Percentiles rank a stretch among this genome's conserved stretches.
phyloP scores from a whole-genome alignment of 169 alveolate genomes.

The Besnoitia besnoiti region DNA sequence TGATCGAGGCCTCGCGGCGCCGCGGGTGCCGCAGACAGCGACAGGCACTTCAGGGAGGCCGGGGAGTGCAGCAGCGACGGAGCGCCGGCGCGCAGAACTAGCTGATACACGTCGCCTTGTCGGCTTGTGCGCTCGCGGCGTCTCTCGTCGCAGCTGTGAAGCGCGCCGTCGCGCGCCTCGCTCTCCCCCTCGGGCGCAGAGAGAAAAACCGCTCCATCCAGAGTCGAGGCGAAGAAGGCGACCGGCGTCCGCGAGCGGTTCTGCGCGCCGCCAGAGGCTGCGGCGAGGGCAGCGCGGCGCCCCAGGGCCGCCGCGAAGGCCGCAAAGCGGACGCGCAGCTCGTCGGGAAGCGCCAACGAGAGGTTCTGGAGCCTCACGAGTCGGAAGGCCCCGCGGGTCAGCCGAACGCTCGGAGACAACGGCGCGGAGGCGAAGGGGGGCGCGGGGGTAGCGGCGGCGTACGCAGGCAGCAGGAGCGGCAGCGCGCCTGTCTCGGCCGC shows the following conservation, averaged over 20 bases:
- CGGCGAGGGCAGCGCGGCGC: neutral
- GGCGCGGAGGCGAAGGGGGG: neutral
- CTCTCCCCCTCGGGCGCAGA: neutral
- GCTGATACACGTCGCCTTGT: neutral
- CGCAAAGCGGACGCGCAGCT: neutral
- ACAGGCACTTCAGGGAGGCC: neutral
- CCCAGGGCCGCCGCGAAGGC: neutral
- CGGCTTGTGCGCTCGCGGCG: neutral
- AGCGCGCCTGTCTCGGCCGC: neutral
- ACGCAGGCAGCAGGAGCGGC: neutral
- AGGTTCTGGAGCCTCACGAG: neutral
- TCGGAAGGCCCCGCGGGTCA: neutral
- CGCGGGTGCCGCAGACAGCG: neutral
- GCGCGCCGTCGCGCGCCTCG: neutral
- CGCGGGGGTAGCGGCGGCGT: neutral
- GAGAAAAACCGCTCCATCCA: neutral
- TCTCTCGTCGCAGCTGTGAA: neutral
- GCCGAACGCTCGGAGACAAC: neutral
- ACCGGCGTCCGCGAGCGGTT: too few relatives aligned
- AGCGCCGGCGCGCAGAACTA: neutral
- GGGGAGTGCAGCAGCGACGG: neutral
- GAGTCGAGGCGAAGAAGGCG: neutral
- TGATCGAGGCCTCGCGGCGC: neutral
- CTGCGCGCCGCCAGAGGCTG: too few relatives aligned
- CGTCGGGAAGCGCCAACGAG: neutral